Conservation (phyloP, 192 early-diverging fungal species). For the Backusella australiensis region DNA sequence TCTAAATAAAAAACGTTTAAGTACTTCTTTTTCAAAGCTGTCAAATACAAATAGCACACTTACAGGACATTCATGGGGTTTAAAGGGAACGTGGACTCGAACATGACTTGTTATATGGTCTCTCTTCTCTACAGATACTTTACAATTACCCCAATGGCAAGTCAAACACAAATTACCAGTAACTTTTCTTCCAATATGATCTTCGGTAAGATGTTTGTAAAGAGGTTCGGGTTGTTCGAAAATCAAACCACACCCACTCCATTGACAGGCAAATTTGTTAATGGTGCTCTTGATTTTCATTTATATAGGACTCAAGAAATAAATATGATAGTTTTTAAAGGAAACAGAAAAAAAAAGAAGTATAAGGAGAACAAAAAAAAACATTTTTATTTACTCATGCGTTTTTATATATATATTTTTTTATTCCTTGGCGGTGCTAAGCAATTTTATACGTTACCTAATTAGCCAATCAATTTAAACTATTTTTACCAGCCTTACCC, state of each 20-base stretch:
- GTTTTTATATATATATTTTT: not conserved
- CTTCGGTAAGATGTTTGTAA: conserved; percentile 1
- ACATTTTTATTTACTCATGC: not conserved
- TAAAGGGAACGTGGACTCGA: not conserved
- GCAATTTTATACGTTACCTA: not conserved
- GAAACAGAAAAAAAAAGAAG: not conserved
- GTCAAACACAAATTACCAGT: not conserved
- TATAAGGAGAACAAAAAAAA: not conserved
- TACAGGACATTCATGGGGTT: conserved; percentile 3
- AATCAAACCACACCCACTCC: not conserved
- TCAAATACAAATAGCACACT: not conserved
- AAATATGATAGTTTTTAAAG: not conserved
- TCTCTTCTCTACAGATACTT: not conserved
- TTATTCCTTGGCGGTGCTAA: conserved; percentile 6
- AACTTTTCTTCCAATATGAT: not conserved
- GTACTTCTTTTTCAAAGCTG: not conserved
- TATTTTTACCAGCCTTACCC: conserved; percentile 8
- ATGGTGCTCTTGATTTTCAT: not conserved
- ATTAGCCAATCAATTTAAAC: not conserved
- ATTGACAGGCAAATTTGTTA: not conserved
- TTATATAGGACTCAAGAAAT: not conserved
- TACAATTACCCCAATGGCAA: not conserved
- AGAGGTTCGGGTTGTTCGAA: not conserved
- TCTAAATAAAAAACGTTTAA: conserved; percentile 30
- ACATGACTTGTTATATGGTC: conserved; percentile 1